Conservation (phyloP, 2,329 filamentous ascomycete genomes). For the Aspergillus candidus region DNA sequence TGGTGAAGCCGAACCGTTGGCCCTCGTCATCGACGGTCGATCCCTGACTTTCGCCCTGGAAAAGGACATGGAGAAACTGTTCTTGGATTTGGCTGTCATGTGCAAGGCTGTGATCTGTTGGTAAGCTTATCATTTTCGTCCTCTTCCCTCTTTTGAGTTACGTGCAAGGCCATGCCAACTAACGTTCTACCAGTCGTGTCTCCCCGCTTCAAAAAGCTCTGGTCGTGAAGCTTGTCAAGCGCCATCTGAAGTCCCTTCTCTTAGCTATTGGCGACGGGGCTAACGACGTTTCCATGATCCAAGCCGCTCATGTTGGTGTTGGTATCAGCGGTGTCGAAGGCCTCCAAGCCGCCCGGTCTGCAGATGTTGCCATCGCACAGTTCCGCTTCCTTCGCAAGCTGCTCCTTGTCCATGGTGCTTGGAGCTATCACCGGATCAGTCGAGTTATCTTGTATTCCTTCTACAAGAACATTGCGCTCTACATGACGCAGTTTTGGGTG, state of each 20-base stretch:
- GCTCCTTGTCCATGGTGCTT: constrained; percentile 87
- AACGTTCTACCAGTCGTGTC: constrained; percentile 60
- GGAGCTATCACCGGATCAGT: constrained; percentile 95
- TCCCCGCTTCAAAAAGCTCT: constrained; percentile 95
- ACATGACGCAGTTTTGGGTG: constrained; percentile 99
- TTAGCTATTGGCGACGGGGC: constrained; percentile 95
- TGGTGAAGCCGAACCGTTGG: constrained; percentile 67
- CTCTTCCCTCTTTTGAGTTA: neutral
- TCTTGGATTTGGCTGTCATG: constrained; percentile 86
- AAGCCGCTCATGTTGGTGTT: constrained; percentile 94
- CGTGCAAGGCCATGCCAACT: neutral
- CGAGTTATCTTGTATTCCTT: constrained; percentile 98
- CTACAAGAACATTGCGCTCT: constrained; percentile 98
- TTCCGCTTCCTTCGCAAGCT: constrained; percentile 94
- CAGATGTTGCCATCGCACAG: constrained; percentile 91
- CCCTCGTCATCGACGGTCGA: constrained; percentile 92
- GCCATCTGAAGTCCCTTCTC: constrained; percentile 82
- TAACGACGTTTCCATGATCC: constrained; percentile 99
- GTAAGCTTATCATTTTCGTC: constrained; percentile 30
- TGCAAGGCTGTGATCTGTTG: constrained; percentile 99
- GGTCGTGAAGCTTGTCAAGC: constrained; percentile 96
- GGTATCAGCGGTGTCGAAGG: constrained; percentile 97
- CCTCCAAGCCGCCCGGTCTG: constrained; percentile 89
- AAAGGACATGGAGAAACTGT: constrained; percentile 85
- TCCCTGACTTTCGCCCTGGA: constrained; percentile 90